Percentiles rank a stretch among this genome's conserved stretches.
These are phyloP conservation scores for Tulasnella calospora DNA, from an alignment of 768 basidiomycete species.

Conservation along the genomic window DNA sequence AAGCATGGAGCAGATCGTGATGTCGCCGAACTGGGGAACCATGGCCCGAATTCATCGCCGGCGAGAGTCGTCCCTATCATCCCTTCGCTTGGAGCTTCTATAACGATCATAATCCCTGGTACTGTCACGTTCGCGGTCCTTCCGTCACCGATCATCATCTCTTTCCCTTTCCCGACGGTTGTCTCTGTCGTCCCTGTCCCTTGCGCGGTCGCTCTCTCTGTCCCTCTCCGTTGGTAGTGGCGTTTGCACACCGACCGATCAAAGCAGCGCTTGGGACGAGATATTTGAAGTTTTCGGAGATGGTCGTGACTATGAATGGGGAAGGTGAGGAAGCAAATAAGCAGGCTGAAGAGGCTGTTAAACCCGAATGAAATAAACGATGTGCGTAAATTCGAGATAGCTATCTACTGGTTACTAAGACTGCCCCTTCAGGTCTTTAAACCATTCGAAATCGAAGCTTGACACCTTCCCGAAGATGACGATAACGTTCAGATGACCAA, in stretches of 20 bases:
- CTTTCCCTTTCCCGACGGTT: background rate
- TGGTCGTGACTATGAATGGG: slow-evolving; percentile 95
- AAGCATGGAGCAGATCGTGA: slow-evolving; percentile 68
- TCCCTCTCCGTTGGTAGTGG: too few relatives aligned
- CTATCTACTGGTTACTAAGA: slow-evolving; percentile 23
- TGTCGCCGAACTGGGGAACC: slow-evolving; percentile 44
- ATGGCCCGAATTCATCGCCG: background rate
- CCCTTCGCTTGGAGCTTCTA: background rate
- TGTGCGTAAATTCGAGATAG: slow-evolving; percentile 44
- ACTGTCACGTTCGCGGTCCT: background rate
- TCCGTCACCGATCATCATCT: background rate
- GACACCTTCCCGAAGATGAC: slow-evolving; percentile 88
- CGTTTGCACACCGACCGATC: too few relatives aligned
- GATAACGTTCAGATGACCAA: slow-evolving; percentile 83
- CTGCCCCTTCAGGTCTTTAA: slow-evolving; percentile 74
- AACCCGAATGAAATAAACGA: slow-evolving; percentile 84
- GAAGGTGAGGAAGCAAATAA: slow-evolving; percentile 65
- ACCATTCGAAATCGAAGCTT: slow-evolving; percentile 87
- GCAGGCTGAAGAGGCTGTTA: slow-evolving; percentile 49
- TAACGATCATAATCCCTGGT: background rate
- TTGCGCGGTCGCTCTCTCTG: slow-evolving; percentile 34
- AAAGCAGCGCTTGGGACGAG: slow-evolving; percentile 95
- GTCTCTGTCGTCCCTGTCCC: background rate
- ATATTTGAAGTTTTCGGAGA: slow-evolving; percentile 95
- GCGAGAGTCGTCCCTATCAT: background rate